Evolutionary conservation across 192 early-diverging fungal species (phyloP).

Genomic region (Gigaspora rosea): DNA sequence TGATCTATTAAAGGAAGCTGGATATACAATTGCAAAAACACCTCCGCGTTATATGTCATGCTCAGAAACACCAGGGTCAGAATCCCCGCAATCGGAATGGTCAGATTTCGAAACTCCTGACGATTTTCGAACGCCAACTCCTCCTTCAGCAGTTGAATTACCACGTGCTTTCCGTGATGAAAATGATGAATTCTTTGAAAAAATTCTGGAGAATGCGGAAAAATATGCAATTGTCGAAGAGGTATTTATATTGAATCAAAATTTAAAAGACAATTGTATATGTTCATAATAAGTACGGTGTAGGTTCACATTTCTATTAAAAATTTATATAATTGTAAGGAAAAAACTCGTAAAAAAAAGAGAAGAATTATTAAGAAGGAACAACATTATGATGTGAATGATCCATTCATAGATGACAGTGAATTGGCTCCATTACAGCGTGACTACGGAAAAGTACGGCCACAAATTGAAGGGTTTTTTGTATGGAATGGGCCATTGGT

Average conservation of each 20-base stretch:
- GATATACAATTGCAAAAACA: slow-evolving; percentile 2
- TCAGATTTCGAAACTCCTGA: slow-evolving; percentile 4
- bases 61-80: slow-evolving; percentile 8
- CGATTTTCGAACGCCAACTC: neutral
- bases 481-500: slow-evolving; percentile 51
- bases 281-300: neutral
- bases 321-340: neutral
- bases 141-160: neutral
- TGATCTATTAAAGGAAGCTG: neutral
- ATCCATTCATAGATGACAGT: slow-evolving; percentile 65
- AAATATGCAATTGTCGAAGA: neutral
- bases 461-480: slow-evolving; percentile 52
- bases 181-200: slow-evolving; percentile 9
- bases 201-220: slow-evolving; percentile 6
- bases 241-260: neutral
- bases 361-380: slow-evolving; percentile 13
- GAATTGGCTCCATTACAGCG: slow-evolving; percentile 49
- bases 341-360: neutral
- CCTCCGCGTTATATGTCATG: slow-evolving; percentile 4
- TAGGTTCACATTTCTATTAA: neutral
- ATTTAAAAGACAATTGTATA: neutral
- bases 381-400: slow-evolving; percentile 53
- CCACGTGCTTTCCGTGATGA: neutral
- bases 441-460: slow-evolving; percentile 39
- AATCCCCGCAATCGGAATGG: slow-evolving; percentile 3